Conservation (phyloP, 176 grass and related monocot species). For the Avena eriantha region DNA sequence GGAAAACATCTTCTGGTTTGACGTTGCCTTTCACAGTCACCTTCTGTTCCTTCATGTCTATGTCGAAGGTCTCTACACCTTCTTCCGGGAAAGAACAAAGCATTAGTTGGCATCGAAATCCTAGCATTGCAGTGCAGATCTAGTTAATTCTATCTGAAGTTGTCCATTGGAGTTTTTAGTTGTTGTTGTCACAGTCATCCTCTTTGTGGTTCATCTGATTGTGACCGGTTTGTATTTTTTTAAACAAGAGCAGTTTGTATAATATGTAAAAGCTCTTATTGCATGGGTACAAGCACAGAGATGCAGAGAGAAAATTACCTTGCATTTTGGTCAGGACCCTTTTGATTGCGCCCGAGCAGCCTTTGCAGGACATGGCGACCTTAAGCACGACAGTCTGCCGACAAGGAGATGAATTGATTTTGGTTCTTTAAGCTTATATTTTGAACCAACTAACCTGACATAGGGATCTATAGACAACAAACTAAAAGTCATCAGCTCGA, state of each 20-base stretch:
- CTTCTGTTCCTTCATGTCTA: conserved; percentile 85
- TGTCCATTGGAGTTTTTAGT: neutral
- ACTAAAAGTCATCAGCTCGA: neutral
- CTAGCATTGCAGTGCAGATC: neutral
- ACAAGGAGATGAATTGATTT: neutral
- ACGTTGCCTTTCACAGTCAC: conserved; percentile 88
- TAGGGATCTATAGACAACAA: neutral
- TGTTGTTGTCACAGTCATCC: no score
- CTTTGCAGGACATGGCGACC: conserved; percentile 88
- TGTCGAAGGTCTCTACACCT: conserved; percentile 89
- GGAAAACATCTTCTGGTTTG: conserved; percentile 74
- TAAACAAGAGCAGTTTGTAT: neutral
- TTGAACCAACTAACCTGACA: neutral
- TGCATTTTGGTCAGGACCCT: conserved; percentile 86
- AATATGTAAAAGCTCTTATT: neutral
- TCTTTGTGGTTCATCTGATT: neutral
- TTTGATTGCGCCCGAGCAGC: conserved; percentile 70
- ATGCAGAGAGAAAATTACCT: conserved; percentile 47
- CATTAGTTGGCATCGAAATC: neutral
- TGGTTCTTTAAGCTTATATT: neutral
- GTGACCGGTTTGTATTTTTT: no score
- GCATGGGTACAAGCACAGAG: no score
- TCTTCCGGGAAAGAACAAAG: conserved; percentile 28
- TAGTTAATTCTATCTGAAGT: neutral
- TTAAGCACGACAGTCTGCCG: conserved; percentile 84